Base-by-base conservation (phyloP, 176 grass and related monocot genomes). In the Themeda triandra region DNA sequence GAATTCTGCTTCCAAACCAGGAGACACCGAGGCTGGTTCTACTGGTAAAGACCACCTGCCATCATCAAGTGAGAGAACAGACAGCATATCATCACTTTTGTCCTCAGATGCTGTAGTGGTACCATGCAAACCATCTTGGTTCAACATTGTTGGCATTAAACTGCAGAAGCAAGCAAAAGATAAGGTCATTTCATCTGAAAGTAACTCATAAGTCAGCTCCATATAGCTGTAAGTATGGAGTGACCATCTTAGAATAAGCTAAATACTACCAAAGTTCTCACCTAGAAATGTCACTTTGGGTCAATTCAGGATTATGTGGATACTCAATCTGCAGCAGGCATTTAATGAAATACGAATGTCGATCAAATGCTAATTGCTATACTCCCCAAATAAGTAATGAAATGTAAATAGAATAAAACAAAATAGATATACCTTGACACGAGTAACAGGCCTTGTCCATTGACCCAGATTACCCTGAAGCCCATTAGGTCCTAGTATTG, bases 31-130 rank as follows among this genome's bases (percentile, higher is more conserved):
- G 35, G 62, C 18, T 71, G 82, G 76, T 77, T 88, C 90, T 92
- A 86, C 56, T 83, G 87, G 87, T 88, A 88, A 77, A 64, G 90
- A 88, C 95, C 91, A 95, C 79, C 48, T 86, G 59, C 92, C 95
- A 95, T 98, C 83, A 63, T 95, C 92, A 88, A 98, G 95, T 63
- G 93, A 95, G 63, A 95, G 93, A 87, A 98, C 80, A 39, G 91
- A 95, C 41, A 90, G 87, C 86, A 95, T 80, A 78, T 98, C 91
- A 80, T 90, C 91, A 76, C 78, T 90, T 66, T 80, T 90, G 79
- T 80, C 77, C 63, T 87, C 75, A 11, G 56, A 87, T 69, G 78
- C 71, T 77, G 23, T 36, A 92, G 39, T 78, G 81, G 82, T 66
- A 82, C 66, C 79, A 84, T 75, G 54, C 58, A 77, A 78, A 41